phyloP scores from a whole-genome alignment of 2,329 filamentous ascomycete species.

The Colletotrichum noveboracense region DNA sequence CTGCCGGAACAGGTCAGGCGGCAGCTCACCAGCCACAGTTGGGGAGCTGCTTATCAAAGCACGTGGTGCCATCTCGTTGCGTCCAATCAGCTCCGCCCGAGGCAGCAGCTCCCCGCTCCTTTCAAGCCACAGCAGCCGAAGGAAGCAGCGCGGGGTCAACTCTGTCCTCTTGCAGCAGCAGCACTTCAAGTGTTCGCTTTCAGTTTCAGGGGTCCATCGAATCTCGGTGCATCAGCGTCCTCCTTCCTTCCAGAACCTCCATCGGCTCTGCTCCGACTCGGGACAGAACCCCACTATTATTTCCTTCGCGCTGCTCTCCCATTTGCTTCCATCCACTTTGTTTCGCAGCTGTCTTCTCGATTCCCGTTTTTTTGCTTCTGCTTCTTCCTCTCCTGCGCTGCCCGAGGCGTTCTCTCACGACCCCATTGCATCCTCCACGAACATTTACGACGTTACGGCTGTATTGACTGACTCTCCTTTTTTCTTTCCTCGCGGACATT shows the following conservation, averaged over 20 bases:
- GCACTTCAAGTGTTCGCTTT: not conserved
- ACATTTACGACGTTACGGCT: conserved; percentile 22
- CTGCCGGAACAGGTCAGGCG: not conserved
- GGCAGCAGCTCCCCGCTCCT: not conserved
- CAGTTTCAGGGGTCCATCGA: conserved; percentile 18
- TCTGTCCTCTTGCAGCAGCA: not conserved
- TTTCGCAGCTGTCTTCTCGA: not conserved
- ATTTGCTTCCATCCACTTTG: not conserved
- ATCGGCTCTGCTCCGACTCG: conserved; percentile 10
- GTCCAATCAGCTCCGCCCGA: not conserved
- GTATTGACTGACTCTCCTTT: conserved; percentile 16
- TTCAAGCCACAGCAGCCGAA: not conserved
- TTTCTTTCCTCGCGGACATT: not conserved
- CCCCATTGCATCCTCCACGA: conserved; percentile 10
- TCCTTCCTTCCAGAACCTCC: conserved; percentile 6
- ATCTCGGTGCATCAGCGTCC: not conserved
- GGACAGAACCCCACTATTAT: not conserved
- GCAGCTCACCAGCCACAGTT: not conserved
- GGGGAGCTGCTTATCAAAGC: not conserved
- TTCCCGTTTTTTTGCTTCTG: not conserved
- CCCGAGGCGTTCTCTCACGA: not conserved
- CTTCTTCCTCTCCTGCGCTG: not conserved
- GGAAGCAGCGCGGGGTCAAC: conserved; percentile 9
- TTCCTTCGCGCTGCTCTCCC: not conserved
- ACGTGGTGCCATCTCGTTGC: not conserved